Percentiles rank a stretch among this genome's conserved stretches.
phyloP scores from a whole-genome alignment of 2,329 filamentous ascomycete genomes.

The Beauveria medogensis region DNA sequence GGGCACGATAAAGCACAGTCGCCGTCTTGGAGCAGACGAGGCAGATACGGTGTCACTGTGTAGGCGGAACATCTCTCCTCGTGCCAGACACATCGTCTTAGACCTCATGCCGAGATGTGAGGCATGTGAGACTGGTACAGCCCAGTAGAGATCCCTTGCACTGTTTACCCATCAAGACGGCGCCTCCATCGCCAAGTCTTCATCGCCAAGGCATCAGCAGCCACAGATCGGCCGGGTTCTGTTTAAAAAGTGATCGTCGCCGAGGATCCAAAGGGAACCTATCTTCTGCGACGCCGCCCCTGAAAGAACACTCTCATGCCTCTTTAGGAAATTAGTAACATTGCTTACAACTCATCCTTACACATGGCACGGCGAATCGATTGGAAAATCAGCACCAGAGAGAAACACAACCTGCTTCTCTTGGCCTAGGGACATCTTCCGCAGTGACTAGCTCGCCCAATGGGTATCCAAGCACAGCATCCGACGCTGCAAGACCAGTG shows the following conservation, averaged over 20 bases:
- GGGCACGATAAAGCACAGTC: background rate
- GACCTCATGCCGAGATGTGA: background rate
- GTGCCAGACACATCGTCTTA: background rate
- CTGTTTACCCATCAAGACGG: background rate
- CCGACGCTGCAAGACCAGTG: background rate
- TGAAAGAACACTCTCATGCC: background rate
- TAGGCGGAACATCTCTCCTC: background rate
- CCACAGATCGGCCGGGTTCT: background rate
- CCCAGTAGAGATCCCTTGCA: background rate
- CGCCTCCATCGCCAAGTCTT: background rate
- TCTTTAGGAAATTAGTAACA: background rate
- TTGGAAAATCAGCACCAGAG: background rate
- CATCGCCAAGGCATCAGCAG: conserved; percentile 2
- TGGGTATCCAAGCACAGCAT: background rate
- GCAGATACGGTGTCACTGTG: background rate
- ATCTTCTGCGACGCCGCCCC: background rate
- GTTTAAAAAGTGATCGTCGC: background rate
- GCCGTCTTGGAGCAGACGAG: background rate
- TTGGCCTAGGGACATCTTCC: background rate
- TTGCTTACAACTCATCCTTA: background rate
- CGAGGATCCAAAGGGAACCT: background rate
- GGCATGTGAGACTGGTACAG: background rate
- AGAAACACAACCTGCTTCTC: background rate
- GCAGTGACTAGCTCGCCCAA: background rate
- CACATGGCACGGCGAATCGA: background rate